Base-by-base conservation (phyloP, 305 asterid genomes). In the Fraxinus xanthoxyloides region DNA sequence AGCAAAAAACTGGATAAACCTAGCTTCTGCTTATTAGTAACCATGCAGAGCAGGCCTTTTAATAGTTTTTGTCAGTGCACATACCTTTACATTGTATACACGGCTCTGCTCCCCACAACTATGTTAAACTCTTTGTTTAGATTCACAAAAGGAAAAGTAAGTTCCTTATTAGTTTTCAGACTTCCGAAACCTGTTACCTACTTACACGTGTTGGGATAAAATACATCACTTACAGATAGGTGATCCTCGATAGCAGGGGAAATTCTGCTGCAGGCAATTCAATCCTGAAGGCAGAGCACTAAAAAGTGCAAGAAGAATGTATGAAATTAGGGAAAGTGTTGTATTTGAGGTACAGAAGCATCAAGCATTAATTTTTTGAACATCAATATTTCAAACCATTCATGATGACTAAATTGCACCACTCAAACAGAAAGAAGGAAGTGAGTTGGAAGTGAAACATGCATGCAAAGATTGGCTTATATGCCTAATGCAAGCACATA, bases 201-300 rank as follows among this genome's bases (percentile, higher is more conserved):
- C 46, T 32, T 72, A 31, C 24, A 72, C 15, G 3, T 31, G 46
- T 28, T 24, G 5, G 75, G 43, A 72, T 32, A 24, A 72, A 72
- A 72, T 31, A 15, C 35, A 23, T 51, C 35, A 82, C 95, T 81
- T 86, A 91, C 97, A 89, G 36, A 40, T 83, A 24, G 97, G 95
- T 3, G 73, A 7, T 38, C 87, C 90, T 80, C 90, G 90, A 83
- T 84, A n/a, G 91, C 97, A 93, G 36, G 95, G 95, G 65, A 92
- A 93, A 82, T 77, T 87, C 32, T 89, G 82, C 69, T 93, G 97
- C 74, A 93, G 97, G 82, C 97, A 93, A 82, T 89, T 77, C 85
- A 91, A 79, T 81, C 97, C 94, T 0, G 85, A 74, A 26, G 91
- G 88, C 43, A 89, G 80, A 73, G 78, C 76, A 82, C 96, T 93